Evolutionary conservation across 129 eudicot genomes (phyloP), one percentile per base, ranked within the genome.

Genomic region (Heracleum sosnowskyi): DNA sequence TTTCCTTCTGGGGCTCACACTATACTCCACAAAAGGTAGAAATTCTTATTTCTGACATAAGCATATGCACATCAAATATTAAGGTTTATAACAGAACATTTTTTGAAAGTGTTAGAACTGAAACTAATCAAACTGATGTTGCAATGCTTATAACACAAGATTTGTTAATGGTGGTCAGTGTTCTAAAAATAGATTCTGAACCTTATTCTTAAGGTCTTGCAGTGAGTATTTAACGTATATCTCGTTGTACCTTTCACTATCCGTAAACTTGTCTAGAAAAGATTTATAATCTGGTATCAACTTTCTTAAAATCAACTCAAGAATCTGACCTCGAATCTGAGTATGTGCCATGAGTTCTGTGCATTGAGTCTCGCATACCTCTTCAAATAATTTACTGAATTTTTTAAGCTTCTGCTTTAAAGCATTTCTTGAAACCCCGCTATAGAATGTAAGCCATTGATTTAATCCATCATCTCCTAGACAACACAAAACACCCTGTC

Each of bases 251-350:
- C 10, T 17, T 28, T 68, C 39, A 6, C 10, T 34, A 1, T 26
- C 33, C 1, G 11, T 22, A 31, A 36, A 77, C 47, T 42, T 33
- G 33, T 26, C 74, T 4, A 77, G 33, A 29, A 77, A 64, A 0
- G 74, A 77, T 47, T 41, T 20, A 31, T 77, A 77, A 44, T 74
- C 80, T 26, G 80, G 80, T 26, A 77, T 64, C 74, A 77, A 16
- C 31, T 37, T 64, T 7, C 18, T 49, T 33, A 22, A 15, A 29
- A 77, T 64, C 4, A 70, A 63, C 11, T 7, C 20, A 16, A n/a
- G 80, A 29, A 40, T 42, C 63, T 41, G 57, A 13, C 18, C 8
- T 37, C 31, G 26, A 26, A 77, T 42, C 29, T 77, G 60, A 46
- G 15, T 22, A 42, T 63, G 41, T 15, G 29, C 31, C 60, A 42